Percentiles rank a stretch among this genome's conserved stretches.
Conservation (phyloP, 495 filamentous ascomycete genomes). For the Aspergillus saccharolyticus region DNA sequence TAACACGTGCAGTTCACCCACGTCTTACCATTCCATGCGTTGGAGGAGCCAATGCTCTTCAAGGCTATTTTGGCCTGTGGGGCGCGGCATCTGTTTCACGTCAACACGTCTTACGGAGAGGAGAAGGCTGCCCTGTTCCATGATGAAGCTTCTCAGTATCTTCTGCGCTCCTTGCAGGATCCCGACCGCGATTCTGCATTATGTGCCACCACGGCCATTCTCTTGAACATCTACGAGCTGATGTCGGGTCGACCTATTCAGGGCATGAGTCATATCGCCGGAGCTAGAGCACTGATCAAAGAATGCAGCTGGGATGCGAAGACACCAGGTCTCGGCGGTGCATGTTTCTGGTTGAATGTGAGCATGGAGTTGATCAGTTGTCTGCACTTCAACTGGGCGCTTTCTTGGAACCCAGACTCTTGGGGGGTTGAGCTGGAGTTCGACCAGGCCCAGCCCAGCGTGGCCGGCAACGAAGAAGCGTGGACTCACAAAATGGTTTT, state of each 20-base stretch:
- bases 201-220: slow-evolving; percentile 84
- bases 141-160: slow-evolving; percentile 68
- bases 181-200: slow-evolving; percentile 76
- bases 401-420: slow-evolving; percentile 86
- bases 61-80: slow-evolving; percentile 90
- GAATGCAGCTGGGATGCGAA: slow-evolving; percentile 87
- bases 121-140: slow-evolving; percentile 80
- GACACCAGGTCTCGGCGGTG: slow-evolving; percentile 72
- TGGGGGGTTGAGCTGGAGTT: slow-evolving; percentile 90
- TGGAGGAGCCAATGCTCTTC: slow-evolving; percentile 83
- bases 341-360: slow-evolving; percentile 94
- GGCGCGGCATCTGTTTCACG: slow-evolving; percentile 69
- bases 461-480: slow-evolving; percentile 63
- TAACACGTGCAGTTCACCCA: slow-evolving; percentile 61
- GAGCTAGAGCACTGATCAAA: slow-evolving; percentile 80
- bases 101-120: slow-evolving; percentile 64
- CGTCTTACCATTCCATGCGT: slow-evolving; percentile 71
- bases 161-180: slow-evolving; percentile 70
- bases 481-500: slow-evolving; percentile 91
- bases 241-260: slow-evolving; percentile 69
- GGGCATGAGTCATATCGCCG: slow-evolving; percentile 81
- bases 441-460: slow-evolving; percentile 33
- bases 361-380: slow-evolving; percentile 86
- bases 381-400: slow-evolving; percentile 79
- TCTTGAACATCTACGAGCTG: slow-evolving; percentile 86